Conservation (phyloP, 805 yeast genomes). For the Priceomyces melissophilus region DNA sequence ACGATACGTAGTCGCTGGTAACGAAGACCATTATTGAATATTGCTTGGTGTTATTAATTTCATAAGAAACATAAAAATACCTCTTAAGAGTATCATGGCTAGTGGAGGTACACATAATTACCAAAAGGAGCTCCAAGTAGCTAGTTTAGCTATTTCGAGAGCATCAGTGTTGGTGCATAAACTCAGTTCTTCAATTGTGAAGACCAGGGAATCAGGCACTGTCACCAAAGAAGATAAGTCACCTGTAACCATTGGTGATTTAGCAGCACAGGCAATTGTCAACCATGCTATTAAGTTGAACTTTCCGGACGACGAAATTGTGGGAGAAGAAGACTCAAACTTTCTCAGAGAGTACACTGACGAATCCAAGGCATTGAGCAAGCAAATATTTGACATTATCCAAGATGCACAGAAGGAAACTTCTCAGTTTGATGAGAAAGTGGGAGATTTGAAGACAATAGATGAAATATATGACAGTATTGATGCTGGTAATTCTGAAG, state of each 20-base stretch:
- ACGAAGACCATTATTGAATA: too few species aligned
- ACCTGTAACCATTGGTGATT: constrained; percentile 96
- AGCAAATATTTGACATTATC: constrained; percentile 59
- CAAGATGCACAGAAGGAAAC: constrained; percentile 49
- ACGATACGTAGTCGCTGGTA: too few species aligned
- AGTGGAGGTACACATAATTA: constrained; percentile 30
- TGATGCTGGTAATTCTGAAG: constrained; percentile 75
- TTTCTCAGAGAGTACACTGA: constrained; percentile 44
- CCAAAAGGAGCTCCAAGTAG: constrained; percentile 69
- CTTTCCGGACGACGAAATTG: constrained; percentile 82
- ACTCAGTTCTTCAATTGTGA: constrained; percentile 54
- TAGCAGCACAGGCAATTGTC: constrained; percentile 91
- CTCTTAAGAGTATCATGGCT: too few species aligned
- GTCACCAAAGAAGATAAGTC: constrained; percentile 83
- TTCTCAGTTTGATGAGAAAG: constrained; percentile 17
- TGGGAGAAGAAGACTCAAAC: constrained; percentile 85
- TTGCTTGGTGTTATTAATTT: too few species aligned
- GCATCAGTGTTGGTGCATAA: constrained; percentile 74
- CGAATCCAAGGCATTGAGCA: constrained; percentile 46
- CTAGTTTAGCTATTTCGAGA: constrained; percentile 84
- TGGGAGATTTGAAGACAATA: constrained; percentile 43
- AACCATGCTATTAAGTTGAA: constrained; percentile 75
- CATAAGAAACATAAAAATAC: too few species aligned
- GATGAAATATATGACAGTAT: constrained; percentile 60
- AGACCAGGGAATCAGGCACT: constrained; percentile 47